These are phyloP conservation scores for Hymenochaete sp. DNA, from an alignment of 1,284 basidiomycete genomes.

Conservation along the genomic window DNA sequence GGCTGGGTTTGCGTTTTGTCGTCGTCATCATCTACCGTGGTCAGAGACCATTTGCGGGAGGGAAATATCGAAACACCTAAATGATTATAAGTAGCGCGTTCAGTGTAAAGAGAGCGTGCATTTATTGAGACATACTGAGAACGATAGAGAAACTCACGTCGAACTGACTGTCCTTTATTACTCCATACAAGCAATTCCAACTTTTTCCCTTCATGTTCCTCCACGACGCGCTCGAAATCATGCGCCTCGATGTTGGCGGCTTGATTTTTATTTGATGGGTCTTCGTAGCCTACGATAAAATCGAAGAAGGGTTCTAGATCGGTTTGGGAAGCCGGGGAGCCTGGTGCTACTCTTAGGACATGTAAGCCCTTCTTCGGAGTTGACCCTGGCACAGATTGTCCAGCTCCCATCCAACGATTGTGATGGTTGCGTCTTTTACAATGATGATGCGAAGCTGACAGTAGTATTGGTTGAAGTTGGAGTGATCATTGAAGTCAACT, in stretches of 20 bases:
- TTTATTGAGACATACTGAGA: not conserved
- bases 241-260: slow-evolving; percentile 55
- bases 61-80: slow-evolving; percentile 80
- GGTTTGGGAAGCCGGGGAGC: slow-evolving; percentile 79
- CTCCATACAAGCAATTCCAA: slow-evolving; percentile 86
- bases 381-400: slow-evolving; percentile 54
- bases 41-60: slow-evolving; percentile 69
- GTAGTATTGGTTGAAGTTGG: too few species aligned
- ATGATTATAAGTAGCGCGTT: slow-evolving; percentile 6
- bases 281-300: slow-evolving; percentile 88
- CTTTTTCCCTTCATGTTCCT: slow-evolving; percentile 74
- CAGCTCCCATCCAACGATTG: slow-evolving; percentile 71
- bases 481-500: too few species aligned
- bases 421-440: too few species aligned
- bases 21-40: not conserved
- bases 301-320: slow-evolving; percentile 95
- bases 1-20: slow-evolving; percentile 33
- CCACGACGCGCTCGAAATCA: slow-evolving; percentile 74
- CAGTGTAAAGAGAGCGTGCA: slow-evolving; percentile 3
- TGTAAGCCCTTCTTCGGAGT: slow-evolving; percentile 66
- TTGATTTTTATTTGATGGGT: slow-evolving; percentile 46
- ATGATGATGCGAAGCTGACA: too few species aligned
- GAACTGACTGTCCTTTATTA: slow-evolving; percentile 74
- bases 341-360: slow-evolving; percentile 77
- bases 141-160: slow-evolving; percentile 49